These are phyloP conservation scores for Arthrobotrys iridis DNA, from an alignment of 2,329 filamentous ascomycete genomes.

Conservation along the genomic window DNA sequence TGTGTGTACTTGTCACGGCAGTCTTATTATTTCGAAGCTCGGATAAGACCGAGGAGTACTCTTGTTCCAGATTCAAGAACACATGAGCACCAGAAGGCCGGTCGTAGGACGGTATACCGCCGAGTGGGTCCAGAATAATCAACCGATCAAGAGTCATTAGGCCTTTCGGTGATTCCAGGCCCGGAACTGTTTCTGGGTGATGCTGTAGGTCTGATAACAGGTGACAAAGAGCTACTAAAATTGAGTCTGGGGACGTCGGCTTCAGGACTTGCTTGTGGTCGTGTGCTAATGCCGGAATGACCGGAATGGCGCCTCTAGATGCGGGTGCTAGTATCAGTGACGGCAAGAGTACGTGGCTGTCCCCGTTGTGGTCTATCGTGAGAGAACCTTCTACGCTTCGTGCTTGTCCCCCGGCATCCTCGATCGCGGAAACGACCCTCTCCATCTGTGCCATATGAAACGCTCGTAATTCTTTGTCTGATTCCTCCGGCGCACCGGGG, in stretches of 20 bases:
- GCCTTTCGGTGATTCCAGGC: constrained; percentile 61
- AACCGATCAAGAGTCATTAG: constrained; percentile 76
- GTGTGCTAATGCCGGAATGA: constrained; percentile 74
- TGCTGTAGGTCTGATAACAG: constrained; percentile 69
- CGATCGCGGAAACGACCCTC: constrained; percentile 56
- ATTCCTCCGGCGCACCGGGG: constrained; percentile 40
- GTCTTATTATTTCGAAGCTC: constrained; percentile 67
- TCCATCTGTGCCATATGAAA: constrained; percentile 53
- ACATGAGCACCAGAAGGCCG: constrained; percentile 74
- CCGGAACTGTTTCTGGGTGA: constrained; percentile 62
- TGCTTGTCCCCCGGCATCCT: constrained; percentile 51
- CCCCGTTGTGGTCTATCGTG: constrained; percentile 60
- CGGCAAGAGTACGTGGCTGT: constrained; percentile 62
- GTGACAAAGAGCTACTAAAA: constrained; percentile 80
- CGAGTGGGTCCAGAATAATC: constrained; percentile 86
- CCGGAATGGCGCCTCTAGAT: constrained; percentile 74
- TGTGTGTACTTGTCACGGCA: constrained; percentile 63
- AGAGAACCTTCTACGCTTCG: constrained; percentile 56
- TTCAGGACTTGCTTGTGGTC: constrained; percentile 63
- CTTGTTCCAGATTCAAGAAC: constrained; percentile 93
- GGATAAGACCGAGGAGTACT: constrained; percentile 75
- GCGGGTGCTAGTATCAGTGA: constrained; percentile 72
- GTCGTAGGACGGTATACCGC: constrained; percentile 78
- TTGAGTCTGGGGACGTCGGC: constrained; percentile 69
- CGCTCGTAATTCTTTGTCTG: constrained; percentile 10